phyloP scores from a whole-genome alignment of 2,329 filamentous ascomycete genomes.

The Epichloe scottii region DNA sequence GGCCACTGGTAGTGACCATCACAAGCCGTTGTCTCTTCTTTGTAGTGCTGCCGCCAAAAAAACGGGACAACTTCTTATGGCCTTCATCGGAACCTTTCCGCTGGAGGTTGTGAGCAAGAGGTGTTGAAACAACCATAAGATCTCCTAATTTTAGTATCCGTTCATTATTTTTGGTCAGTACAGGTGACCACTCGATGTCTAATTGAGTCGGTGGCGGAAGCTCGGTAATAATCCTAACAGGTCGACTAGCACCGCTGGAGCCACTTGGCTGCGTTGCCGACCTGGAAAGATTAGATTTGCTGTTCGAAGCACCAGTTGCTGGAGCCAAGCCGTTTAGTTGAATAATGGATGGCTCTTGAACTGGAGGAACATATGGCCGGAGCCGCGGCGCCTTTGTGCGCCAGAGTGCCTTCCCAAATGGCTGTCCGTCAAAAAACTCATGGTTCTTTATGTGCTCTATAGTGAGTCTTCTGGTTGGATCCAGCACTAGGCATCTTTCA shows the following conservation, averaged over 20 bases:
- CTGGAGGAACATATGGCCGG: slow-evolving; percentile 67
- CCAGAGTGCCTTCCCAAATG: slow-evolving; percentile 78
- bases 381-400: slow-evolving; percentile 78
- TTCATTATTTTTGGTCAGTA: slow-evolving; percentile 82
- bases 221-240: slow-evolving; percentile 81
- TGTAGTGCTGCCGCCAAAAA: slow-evolving; percentile 80
- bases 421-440: slow-evolving; percentile 80
- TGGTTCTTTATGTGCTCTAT: slow-evolving; percentile 97
- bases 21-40: slow-evolving; percentile 91
- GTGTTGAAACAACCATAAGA: slow-evolving; percentile 68
- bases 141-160: slow-evolving; percentile 91
- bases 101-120: slow-evolving; percentile 61
- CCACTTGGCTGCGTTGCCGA: slow-evolving; percentile 21
- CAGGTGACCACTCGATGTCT: slow-evolving; percentile 97
- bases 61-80: slow-evolving; percentile 82
- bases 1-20: slow-evolving; percentile 84
- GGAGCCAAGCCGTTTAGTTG: slow-evolving; percentile 50
- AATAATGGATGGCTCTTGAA: slow-evolving; percentile 61
- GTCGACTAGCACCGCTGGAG: slow-evolving; percentile 40
- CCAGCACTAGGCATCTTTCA: slow-evolving; percentile 78
- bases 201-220: slow-evolving; percentile 91
- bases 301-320: slow-evolving; percentile 11
- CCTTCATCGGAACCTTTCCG: slow-evolving; percentile 58
- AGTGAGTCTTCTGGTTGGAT: slow-evolving; percentile 70
- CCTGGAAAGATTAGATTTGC: slow-evolving; percentile 16